These are phyloP conservation scores for Saccharomyces jurei DNA, from an alignment of 805 yeast species.

Conservation along the genomic window DNA sequence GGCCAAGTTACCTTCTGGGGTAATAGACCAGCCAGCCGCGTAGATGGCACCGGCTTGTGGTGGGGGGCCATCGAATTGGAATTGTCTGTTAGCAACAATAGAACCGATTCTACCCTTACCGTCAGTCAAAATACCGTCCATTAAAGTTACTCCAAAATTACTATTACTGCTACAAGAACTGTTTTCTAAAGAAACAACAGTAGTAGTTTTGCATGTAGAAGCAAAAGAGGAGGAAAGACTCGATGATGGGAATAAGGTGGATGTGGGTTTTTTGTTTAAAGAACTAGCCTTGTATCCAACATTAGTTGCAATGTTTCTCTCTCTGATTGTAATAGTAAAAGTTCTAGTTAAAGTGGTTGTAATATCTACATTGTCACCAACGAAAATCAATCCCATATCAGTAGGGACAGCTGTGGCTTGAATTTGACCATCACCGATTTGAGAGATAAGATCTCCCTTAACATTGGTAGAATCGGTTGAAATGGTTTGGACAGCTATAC, in stretches of 20 bases:
- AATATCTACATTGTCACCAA: conserved; percentile 23
- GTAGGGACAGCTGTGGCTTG: conserved; percentile 32
- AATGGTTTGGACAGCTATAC: conserved; percentile 57
- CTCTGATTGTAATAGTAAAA: background rate
- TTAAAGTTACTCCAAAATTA: conserved; percentile 45
- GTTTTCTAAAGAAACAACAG: conserved; percentile 14
- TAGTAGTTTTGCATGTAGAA: conserved; percentile 23
- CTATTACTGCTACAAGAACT: conserved; percentile 26
- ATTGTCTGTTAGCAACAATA: conserved; percentile 66
- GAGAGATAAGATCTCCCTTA: conserved; percentile 34
- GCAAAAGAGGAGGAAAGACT: conserved; percentile 17
- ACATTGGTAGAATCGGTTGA: conserved; percentile 28
- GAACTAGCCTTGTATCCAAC: conserved; percentile 17
- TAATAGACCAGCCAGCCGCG: conserved; percentile 56
- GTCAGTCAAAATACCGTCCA: conserved; percentile 45
- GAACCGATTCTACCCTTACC: conserved; percentile 57
- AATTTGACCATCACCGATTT: conserved; percentile 41
- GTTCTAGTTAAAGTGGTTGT: conserved; percentile 20
- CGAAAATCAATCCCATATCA: conserved; percentile 34
- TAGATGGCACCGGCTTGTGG: conserved; percentile 64
- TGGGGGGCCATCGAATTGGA: conserved; percentile 73
- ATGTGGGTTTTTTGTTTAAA: conserved; percentile 3
- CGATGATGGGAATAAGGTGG: conserved; percentile 22
- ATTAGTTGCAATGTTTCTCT: conserved; percentile 10
- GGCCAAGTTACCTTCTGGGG: conserved; percentile 49